A percentile compares a stretch with the other conserved stretches of the same genome.
Conservation (phyloP, 1,139 yeast genomes). For the Eremothecium gossypii region DNA sequence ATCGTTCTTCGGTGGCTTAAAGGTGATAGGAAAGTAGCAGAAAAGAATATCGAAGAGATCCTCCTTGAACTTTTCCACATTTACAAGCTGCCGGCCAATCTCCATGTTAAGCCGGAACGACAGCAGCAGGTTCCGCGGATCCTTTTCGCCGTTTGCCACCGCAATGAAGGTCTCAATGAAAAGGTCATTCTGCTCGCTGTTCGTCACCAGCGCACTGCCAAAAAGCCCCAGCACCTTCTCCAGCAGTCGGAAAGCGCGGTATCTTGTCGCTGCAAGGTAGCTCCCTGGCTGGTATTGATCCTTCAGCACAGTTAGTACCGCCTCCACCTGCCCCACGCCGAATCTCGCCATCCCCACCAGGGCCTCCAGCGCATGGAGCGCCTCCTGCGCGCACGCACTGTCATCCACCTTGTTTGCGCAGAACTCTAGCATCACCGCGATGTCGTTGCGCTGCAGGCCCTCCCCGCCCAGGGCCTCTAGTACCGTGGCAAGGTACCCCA, state of each 20-base stretch:
- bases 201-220: conserved; percentile 8
- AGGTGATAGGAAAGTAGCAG: conserved; percentile 94
- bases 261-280: conserved; percentile 58
- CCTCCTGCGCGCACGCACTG: conserved; percentile 41
- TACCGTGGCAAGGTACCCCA: conserved; percentile 50
- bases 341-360: conserved; percentile 44
- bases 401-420: conserved; percentile 61
- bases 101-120: conserved; percentile 53
- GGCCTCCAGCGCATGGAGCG: conserved; percentile 47
- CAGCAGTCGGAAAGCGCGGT: conserved; percentile 47
- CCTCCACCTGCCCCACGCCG: conserved; percentile 25
- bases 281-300: conserved; percentile 50
- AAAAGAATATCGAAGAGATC: conserved; percentile 81
- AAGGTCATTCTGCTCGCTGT: conserved; percentile 28
- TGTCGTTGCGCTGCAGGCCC: conserved; percentile 50
- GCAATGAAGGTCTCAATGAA: conserved; percentile 52
- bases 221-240: conserved; percentile 30
- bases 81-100: conserved; percentile 41
- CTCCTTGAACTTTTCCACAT: conserved; percentile 36
- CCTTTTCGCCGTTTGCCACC: conserved; percentile 82
- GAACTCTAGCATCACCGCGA: conserved; percentile 59
- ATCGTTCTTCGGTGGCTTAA: conserved; percentile 86
- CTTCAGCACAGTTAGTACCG: conserved; percentile 36
- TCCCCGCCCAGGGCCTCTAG: conserved; percentile 34
- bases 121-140: conserved; percentile 72